Evolutionary conservation across 2,329 filamentous ascomycete species (phyloP), one percentile per base, ranked within the genome.

Genomic region (Pseudocercospora vitis): DNA sequence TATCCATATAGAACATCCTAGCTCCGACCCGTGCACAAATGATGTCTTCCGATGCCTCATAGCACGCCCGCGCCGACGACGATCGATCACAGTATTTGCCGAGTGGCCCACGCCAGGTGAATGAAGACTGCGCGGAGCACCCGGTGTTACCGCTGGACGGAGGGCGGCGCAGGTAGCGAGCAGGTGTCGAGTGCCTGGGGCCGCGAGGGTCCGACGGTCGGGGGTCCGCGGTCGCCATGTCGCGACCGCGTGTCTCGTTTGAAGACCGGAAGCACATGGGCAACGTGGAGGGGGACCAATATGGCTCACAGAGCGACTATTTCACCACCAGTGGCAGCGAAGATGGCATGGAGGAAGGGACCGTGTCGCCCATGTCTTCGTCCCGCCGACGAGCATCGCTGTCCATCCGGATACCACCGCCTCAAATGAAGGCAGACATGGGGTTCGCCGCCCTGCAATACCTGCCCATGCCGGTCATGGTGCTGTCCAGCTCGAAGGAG

Each of bases 371-470:
- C 42, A 45, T 45, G 24, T 45, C 42, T 12, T 44, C 47, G 24
- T 55, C 60, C n/a, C 56, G 60, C 4, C 57, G 62, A 19, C 52
- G 61, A 19, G 63, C 58, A 7, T 63, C 68, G 6, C 53, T 71
- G 32, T 65, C 64, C 12, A 71, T 71, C 26, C 57, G 58, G 16
- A 67, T 71, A 4, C 69, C 69, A 12, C 68, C 68, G 11, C 44
- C 60, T 11, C 66, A 65, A 42, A 51, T 55, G 16, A 63, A 65
- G 32, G 57, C 67, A n/a, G 67, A 68, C 39, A 68, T 71, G 47
- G 84, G 86, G 18, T 83, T 88, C 55, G 81, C 84, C 1, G 83
- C 86, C 4, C 74, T 91, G 71, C 86, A 88, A 64, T 89, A 88
- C 65, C 75, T 91, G 4, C 88, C 88, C 0, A 82, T 89, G 42